Percentiles rank a stretch among this genome's conserved stretches.
Evolutionary conservation across 306 rosid species (phyloP).

Genomic region (Trichosanthes truncata): DNA sequence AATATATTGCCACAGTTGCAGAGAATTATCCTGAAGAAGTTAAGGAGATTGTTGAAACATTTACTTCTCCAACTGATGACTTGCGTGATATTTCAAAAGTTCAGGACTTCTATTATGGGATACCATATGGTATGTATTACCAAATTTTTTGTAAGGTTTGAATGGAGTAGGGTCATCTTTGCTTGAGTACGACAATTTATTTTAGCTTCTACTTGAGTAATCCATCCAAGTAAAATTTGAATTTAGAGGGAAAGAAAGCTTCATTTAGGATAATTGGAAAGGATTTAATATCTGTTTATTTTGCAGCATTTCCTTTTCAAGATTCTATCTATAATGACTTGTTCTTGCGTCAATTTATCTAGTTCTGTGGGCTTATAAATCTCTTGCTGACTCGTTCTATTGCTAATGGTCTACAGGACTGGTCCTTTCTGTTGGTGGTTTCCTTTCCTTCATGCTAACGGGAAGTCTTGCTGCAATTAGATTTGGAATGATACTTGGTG

Average conservation of each 20-base stretch:
- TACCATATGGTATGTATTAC: slow-evolving; percentile 77
- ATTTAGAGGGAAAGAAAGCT: background rate
- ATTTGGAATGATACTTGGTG: slow-evolving; percentile 90
- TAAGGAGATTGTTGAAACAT: slow-evolving; percentile 69
- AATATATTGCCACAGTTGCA: slow-evolving; percentile 49
- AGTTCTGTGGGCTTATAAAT: background rate
- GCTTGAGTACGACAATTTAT: background rate
- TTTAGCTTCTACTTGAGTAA: background rate
- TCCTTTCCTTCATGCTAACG: slow-evolving; percentile 75
- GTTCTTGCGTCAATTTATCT: background rate
- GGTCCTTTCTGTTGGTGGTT: slow-evolving; percentile 76
- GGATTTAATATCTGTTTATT: background rate
- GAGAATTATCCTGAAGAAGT: slow-evolving; percentile 70
- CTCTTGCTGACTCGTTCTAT: slow-evolving; percentile 8
- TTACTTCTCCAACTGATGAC: slow-evolving; percentile 49
- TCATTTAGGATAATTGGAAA: background rate
- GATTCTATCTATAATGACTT: background rate
- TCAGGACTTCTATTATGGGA: slow-evolving; percentile 76
- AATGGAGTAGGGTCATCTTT: background rate
- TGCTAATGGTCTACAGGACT: slow-evolving; percentile 50
- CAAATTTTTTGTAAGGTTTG: slow-evolving; percentile 2
- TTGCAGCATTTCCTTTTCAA: background rate
- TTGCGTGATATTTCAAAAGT: slow-evolving; percentile 43
- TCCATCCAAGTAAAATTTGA: background rate
- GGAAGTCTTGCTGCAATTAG: slow-evolving; percentile 74